Evolutionary conservation across 1,284 basidiomycete genomes (phyloP).

Genomic region (Athelia sp.): DNA sequence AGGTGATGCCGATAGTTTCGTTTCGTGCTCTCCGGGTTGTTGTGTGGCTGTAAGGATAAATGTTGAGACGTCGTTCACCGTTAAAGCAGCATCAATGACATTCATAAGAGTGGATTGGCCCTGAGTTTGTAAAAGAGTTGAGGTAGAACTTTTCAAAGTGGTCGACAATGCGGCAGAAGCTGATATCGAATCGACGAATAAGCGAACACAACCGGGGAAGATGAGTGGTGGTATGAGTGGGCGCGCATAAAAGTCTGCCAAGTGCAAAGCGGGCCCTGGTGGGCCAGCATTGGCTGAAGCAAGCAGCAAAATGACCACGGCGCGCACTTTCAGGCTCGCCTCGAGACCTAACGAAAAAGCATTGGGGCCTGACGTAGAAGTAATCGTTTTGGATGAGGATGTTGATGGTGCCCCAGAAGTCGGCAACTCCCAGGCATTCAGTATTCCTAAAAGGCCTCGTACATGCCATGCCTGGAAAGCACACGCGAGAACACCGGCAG

Average conservation of each 20-base stretch:
- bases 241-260: slow-evolving; percentile 45
- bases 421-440: slow-evolving; percentile 31
- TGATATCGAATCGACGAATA: slow-evolving; percentile 49
- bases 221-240: slow-evolving; percentile 52
- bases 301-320: slow-evolving; percentile 45
- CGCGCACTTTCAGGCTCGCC: slow-evolving; percentile 36
- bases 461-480: slow-evolving; percentile 50
- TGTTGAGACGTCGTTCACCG: slow-evolving; percentile 46
- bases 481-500: slow-evolving; percentile 45
- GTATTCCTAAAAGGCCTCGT: slow-evolving; percentile 38
- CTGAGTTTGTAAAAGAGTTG: slow-evolving; percentile 6
- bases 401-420: slow-evolving; percentile 5
- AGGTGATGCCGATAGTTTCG: slow-evolving; percentile 40
- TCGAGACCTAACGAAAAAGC: slow-evolving; percentile 29
- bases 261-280: slow-evolving; percentile 6
- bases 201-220: slow-evolving; percentile 45
- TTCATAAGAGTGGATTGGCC: not conserved
- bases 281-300: slow-evolving; percentile 18
- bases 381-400: slow-evolving; percentile 10
- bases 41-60: slow-evolving; percentile 37
- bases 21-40: slow-evolving; percentile 6
- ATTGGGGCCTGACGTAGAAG: slow-evolving; percentile 8
- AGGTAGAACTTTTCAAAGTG: slow-evolving; percentile 6
- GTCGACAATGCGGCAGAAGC: slow-evolving; percentile 24
- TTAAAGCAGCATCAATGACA: slow-evolving; percentile 22